A percentile compares a stretch with the other conserved stretches of the same genome.
Evolutionary conservation across 2,329 filamentous ascomycete species (phyloP).

Genomic region (Sporothrix dimorphospora): DNA sequence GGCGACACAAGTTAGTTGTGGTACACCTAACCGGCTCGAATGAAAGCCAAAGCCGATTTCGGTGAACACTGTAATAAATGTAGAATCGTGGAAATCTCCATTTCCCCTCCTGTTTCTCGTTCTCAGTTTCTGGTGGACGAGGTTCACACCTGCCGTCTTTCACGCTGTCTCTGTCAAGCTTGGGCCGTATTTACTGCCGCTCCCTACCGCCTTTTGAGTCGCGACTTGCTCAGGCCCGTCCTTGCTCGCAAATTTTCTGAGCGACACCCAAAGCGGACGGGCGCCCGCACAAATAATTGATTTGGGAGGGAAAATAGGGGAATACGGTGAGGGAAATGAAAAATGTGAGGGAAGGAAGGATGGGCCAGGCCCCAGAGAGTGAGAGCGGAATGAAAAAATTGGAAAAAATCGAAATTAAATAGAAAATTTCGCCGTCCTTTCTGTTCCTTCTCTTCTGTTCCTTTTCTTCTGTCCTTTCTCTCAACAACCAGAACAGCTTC

Average conservation of each 20-base stretch:
- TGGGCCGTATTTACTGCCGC: neutral
- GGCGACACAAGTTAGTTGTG: no score
- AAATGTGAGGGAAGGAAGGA: neutral
- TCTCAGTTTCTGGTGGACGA: no score
- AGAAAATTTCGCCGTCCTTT: slow-evolving; percentile 3
- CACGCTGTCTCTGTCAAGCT: no score
- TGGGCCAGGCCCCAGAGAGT: neutral
- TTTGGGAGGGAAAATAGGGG: neutral
- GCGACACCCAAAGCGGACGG: slow-evolving; percentile 15
- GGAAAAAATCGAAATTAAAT: slow-evolving; percentile 6
- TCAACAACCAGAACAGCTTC: neutral
- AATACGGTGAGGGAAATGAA: neutral
- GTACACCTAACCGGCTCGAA: neutral
- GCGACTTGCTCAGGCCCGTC: neutral
- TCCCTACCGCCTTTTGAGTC: neutral
- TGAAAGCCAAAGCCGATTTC: neutral
- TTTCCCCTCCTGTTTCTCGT: no score
- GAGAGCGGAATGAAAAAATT: neutral
- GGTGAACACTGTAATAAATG: no score
- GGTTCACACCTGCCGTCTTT: no score
- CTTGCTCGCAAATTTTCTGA: neutral
- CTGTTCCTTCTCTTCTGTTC: neutral
- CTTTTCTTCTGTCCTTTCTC: neutral
- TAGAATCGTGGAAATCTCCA: no score
- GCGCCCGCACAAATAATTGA: neutral